phyloP scores from a whole-genome alignment of 2,329 filamentous ascomycete genomes.

The Neonectria magnoliae region DNA sequence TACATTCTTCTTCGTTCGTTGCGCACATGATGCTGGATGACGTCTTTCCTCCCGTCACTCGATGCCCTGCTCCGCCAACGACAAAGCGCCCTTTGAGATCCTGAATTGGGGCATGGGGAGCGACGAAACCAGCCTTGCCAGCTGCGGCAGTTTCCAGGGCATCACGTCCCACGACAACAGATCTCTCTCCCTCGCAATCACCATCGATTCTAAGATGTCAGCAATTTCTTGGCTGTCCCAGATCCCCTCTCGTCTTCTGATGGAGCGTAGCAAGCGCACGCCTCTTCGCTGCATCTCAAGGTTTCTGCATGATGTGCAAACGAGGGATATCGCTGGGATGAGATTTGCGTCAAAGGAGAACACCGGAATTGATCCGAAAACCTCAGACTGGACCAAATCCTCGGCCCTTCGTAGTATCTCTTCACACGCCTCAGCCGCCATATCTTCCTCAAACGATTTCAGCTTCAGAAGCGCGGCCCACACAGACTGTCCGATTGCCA shows the following conservation, averaged over 20 bases:
- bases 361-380: conserved; percentile 2
- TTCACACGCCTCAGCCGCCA: conserved; percentile 9
- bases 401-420: conserved; percentile 22
- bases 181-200: conserved; percentile 17
- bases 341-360: conserved; percentile 33
- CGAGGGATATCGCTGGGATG: conserved; percentile 23
- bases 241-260: conserved; percentile 32
- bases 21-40: too few relatives aligned
- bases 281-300: conserved; percentile 15
- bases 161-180: conserved; percentile 12
- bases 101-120: conserved; percentile 1
- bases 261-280: conserved; percentile 21
- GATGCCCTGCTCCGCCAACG: conserved; percentile 10
- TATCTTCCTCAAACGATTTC: conserved; percentile 3
- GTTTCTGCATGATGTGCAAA: conserved; percentile 25
- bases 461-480: conserved; percentile 15
- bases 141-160: conserved; percentile 20
- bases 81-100: conserved; percentile 11
- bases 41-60: conserved; percentile 6
- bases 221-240: conserved; percentile 40
- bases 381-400: conserved; percentile 8
- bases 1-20: background rate
- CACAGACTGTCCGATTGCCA: conserved; percentile 17
- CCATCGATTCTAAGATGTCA: conserved; percentile 25
- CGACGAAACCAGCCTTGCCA: conserved; percentile 11